Evolutionary conservation across 257 asterid species (phyloP).

Genomic region (Echium plantagineum): DNA sequence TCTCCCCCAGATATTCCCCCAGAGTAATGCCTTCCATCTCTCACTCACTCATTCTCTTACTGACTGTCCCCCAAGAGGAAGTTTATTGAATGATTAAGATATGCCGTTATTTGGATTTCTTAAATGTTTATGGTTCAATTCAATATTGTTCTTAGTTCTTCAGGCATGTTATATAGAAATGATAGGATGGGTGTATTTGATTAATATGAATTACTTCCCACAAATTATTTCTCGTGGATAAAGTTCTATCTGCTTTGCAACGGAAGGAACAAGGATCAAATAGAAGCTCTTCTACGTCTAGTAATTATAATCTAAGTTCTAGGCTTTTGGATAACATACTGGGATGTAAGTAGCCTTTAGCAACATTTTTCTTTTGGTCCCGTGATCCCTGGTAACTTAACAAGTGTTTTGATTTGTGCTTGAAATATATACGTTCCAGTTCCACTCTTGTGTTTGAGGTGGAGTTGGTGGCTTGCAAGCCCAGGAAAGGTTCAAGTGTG

Average conservation of each 20-base stretch:
- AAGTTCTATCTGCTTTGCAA: not conserved
- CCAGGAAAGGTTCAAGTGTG: slow-evolving; percentile 83
- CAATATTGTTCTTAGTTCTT: too few relatives aligned
- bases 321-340: too few relatives aligned
- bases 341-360: too few relatives aligned
- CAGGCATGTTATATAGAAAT: not conserved
- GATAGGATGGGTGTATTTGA: not conserved
- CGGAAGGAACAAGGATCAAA: not conserved
- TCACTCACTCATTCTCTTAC: too few relatives aligned
- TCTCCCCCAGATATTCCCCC: slow-evolving; percentile 98
- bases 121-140: not conserved
- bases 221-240: not conserved
- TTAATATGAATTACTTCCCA: not conserved
- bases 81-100: too few relatives aligned
- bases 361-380: not conserved
- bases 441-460: slow-evolving; percentile 86
- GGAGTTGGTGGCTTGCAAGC: slow-evolving; percentile 90
- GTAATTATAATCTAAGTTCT: too few relatives aligned
- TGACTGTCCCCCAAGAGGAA: too few relatives aligned
- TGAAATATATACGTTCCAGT: slow-evolving; percentile 32
- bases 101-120: too few relatives aligned
- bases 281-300: too few relatives aligned
- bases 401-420: not conserved
- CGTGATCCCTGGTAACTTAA: not conserved
- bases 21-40: slow-evolving; percentile 30